These are phyloP conservation scores for Xenosphaeropsis pyriputrescens DNA, from an alignment of 2,329 filamentous ascomycete species.

Conservation along the genomic window DNA sequence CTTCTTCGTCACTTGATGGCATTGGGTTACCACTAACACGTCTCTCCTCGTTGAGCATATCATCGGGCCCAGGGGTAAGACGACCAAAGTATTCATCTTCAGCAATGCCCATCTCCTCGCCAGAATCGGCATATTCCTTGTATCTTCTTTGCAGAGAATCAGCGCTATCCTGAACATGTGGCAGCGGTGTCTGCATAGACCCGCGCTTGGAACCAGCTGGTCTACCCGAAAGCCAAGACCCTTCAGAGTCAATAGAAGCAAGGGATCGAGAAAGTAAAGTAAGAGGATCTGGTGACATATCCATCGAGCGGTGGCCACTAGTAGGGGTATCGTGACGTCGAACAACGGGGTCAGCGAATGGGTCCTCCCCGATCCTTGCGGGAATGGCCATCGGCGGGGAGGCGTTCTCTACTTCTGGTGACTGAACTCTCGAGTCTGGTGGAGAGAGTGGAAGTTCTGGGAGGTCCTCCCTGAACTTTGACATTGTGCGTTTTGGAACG, in stretches of 20 bases:
- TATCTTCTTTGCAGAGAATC: conserved; percentile 25
- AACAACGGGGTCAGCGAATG: conserved; percentile 15
- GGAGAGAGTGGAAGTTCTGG: conserved; percentile 79
- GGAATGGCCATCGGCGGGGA: conserved; percentile 18
- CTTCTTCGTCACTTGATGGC: conserved; percentile 43
- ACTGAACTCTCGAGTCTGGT: conserved; percentile 67
- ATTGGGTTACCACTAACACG: conserved; percentile 33
- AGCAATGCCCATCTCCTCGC: conserved; percentile 49
- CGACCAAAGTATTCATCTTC: conserved; percentile 65
- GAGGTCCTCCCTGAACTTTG: conserved; percentile 83
- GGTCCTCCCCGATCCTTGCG: conserved; percentile 9
- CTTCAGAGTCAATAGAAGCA: conserved; percentile 90
- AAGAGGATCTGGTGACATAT: conserved; percentile 34
- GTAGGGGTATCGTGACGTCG: conserved; percentile 31
- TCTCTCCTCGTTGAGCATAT: conserved; percentile 15
- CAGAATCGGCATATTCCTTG: conserved; percentile 40
- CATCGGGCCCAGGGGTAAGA: conserved; percentile 24
- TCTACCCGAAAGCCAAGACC: conserved; percentile 83
- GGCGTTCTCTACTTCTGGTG: conserved; percentile 46
- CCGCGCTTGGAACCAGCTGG: conserved; percentile 29
- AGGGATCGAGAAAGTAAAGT: conserved; percentile 62
- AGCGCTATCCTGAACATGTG: conserved; percentile 23
- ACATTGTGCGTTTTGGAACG: conserved; percentile 66
- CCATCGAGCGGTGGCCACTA: conserved; percentile 26
- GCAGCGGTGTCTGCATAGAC: conserved; percentile 27